A percentile compares a stretch with the other conserved stretches of the same genome.
These are phyloP conservation scores for Multifurca ochricompacta DNA, from an alignment of 768 basidiomycete species.

Conservation along the genomic window DNA sequence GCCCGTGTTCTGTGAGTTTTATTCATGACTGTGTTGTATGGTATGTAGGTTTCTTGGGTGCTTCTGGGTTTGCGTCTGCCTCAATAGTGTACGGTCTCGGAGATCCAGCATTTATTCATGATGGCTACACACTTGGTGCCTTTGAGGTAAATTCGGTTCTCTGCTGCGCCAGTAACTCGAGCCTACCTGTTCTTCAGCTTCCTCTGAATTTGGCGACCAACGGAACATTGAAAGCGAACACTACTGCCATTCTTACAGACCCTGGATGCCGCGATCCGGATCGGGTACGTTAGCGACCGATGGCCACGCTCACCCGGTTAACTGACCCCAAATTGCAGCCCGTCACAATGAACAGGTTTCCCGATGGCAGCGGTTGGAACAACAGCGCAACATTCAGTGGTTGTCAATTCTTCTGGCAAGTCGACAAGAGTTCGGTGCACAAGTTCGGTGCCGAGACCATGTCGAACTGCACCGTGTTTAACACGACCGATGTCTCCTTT, in stretches of 20 bases:
- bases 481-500: slow-evolving; percentile 30
- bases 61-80: slow-evolving; percentile 48
- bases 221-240: slow-evolving; percentile 43
- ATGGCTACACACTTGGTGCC: slow-evolving; percentile 38
- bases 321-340: slow-evolving; percentile 15
- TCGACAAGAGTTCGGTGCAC: slow-evolving; percentile 32
- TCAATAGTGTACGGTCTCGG: slow-evolving; percentile 39
- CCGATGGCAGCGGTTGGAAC: slow-evolving; percentile 34
- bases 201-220: slow-evolving; percentile 33
- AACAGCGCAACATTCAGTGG: slow-evolving; percentile 35
- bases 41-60: slow-evolving; percentile 41
- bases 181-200: slow-evolving; percentile 26
- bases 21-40: not conserved
- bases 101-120: slow-evolving; percentile 39
- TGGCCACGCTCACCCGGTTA: not conserved
- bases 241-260: slow-evolving; percentile 39
- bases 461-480: slow-evolving; percentile 23
- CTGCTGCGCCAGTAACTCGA: not conserved
- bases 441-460: slow-evolving; percentile 35
- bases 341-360: slow-evolving; percentile 32
- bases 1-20: not conserved
- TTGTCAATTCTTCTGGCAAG: slow-evolving; percentile 36
- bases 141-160: slow-evolving; percentile 33
- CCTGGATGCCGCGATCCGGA: slow-evolving; percentile 35
- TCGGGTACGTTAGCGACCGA: slow-evolving; percentile 25